Evolutionary conservation across 2,329 filamentous ascomycete species (phyloP), one percentile per base, ranked within the genome.

Genomic region (Thielaviopsis ethacetica): DNA sequence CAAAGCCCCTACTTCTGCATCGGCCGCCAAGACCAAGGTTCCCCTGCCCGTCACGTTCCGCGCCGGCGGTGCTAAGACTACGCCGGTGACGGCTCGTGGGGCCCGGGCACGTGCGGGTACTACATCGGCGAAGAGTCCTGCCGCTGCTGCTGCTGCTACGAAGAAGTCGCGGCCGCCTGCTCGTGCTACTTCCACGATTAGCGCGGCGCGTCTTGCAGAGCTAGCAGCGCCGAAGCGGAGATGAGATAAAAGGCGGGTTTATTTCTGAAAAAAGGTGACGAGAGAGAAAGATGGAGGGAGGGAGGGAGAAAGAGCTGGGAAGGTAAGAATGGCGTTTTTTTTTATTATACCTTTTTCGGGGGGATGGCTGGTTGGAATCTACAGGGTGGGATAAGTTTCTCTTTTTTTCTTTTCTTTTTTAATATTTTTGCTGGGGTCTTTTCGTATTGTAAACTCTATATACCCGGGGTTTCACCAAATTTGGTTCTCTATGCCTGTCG

Each of bases 181-280:
- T 38, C 54, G 55, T 26, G 51, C 49, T 53, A 44, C 58, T 52
- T 22, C 58, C 22, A 41, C 50, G 13, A 53, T 58, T 15, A 61
- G 56, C 13, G 59, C 59, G 6, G 54, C 59, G 22, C 53, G 59
- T 26, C 50, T 61, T 26, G 56, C 56, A 17, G 50, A 41, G 56
- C 50, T 61, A 38, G 59, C 59, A 34, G 47, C 52, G 15, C 59
- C 59, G 10, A 61, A 61, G 53, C 53, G 41, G 30, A 41, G 59
- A 53, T 61, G n/a, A 53, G 38, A 53, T 15, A 53, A 30, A n/a
- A 26, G 52, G 52, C 10, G 19, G 2, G n/a, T 1, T 53, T 21
- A 10, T 19, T 41, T 22, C 10, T 38, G 2, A 41, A n/a, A 57
- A 22, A 53, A 9, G n/a, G 7, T 26, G 24, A 6, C 24, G 24